Conservation (phyloP, 1,139 yeast species). For the Pichia sp. region DNA sequence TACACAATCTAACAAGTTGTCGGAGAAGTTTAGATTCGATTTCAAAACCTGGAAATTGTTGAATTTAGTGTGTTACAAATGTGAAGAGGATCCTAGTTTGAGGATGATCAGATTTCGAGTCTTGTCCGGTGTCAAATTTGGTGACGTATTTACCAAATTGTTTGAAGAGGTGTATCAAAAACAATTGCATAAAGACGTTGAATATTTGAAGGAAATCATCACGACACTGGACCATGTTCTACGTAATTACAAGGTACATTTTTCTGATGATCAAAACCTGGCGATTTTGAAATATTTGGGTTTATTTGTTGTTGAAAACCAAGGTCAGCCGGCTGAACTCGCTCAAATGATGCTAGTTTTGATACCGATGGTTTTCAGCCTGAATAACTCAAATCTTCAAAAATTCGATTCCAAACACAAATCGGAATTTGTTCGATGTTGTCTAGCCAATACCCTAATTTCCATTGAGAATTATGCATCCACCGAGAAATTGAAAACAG, state of each 20-base stretch:
- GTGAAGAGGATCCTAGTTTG: slow-evolving; percentile 14
- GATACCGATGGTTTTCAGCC: slow-evolving; percentile 11
- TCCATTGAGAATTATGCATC: slow-evolving; percentile 2
- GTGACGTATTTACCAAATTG: slow-evolving; percentile 25
- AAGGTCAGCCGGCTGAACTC: slow-evolving; percentile 1
- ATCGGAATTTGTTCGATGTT: slow-evolving; percentile 16
- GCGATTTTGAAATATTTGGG: slow-evolving; percentile 13
- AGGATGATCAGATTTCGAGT: slow-evolving; percentile 13
- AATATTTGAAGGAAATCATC: slow-evolving; percentile 8
- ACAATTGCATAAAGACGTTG: slow-evolving; percentile 3
- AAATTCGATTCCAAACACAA: slow-evolving; percentile 20
- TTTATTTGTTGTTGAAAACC: slow-evolving; percentile 2
- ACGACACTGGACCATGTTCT: slow-evolving; percentile 11
- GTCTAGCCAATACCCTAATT: slow-evolving; percentile 16
- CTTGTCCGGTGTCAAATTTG: slow-evolving; percentile 30
- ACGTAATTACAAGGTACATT: slow-evolving; percentile 20
- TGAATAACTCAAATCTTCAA: slow-evolving; percentile 16
- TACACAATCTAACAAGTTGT: slow-evolving; percentile 32
- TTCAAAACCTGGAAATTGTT: slow-evolving; percentile 41
- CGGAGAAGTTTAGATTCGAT: slow-evolving; percentile 35
- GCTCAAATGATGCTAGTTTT: not conserved
- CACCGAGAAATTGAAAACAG: not conserved
- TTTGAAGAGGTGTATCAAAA: slow-evolving; percentile 11
- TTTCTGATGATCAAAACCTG: slow-evolving; percentile 22
- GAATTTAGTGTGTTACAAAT: slow-evolving; percentile 31